Conservation (phyloP, 108 stramenopile species). For the Cylindrotheca closterium region DNA sequence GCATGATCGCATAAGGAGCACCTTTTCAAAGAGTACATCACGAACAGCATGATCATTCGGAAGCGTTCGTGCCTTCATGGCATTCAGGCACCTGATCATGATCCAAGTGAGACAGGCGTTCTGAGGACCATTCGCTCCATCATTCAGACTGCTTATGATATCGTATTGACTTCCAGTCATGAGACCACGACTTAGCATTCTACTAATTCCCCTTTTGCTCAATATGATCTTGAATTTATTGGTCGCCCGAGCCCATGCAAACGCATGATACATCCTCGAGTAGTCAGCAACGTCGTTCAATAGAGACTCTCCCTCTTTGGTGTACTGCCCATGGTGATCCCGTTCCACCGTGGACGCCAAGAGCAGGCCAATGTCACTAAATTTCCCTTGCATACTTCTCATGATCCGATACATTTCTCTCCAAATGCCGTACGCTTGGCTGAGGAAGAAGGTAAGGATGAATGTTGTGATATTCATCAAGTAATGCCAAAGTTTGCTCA, state of each 20-base stretch:
- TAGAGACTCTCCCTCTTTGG: slow-evolving; percentile 4
- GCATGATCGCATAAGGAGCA: slow-evolving; percentile 27
- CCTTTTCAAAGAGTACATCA: slow-evolving; percentile 29
- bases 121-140: not conserved
- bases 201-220: slow-evolving; percentile 19
- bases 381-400: slow-evolving; percentile 26
- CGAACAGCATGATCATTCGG: not conserved
- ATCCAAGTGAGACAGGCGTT: not conserved
- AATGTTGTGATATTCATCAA: slow-evolving; percentile 30
- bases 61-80: slow-evolving; percentile 16
- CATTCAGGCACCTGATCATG: not conserved
- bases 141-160: slow-evolving; percentile 1
- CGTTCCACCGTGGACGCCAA: slow-evolving; percentile 18
- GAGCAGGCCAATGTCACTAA: slow-evolving; percentile 33
- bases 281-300: slow-evolving; percentile 22
- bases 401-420: slow-evolving; percentile 22
- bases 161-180: slow-evolving; percentile 20
- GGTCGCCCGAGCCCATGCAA: slow-evolving; percentile 23
- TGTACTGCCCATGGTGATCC: slow-evolving; percentile 9
- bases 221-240: slow-evolving; percentile 8
- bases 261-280: slow-evolving; percentile 22
- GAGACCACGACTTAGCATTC: slow-evolving; percentile 34
- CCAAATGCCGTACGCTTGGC: slow-evolving; percentile 44
- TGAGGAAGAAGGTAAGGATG: slow-evolving; percentile 49
- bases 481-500: not conserved